Percentiles rank a stretch among this genome's conserved stretches.
Conservation (phyloP, 768 basidiomycete species). For the Termitomyces sp. region DNA sequence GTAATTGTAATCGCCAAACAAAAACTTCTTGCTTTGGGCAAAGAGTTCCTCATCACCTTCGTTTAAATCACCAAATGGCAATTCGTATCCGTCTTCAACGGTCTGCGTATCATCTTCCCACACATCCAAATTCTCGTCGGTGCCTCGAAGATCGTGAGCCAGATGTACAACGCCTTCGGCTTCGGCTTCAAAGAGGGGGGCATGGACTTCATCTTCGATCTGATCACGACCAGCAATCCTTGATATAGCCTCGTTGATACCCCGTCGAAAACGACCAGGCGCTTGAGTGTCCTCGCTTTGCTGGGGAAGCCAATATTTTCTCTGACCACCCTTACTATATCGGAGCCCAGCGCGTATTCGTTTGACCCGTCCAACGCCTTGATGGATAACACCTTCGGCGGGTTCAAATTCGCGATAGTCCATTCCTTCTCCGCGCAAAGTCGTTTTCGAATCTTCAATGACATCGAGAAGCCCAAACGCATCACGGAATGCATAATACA, state of each 20-base stretch:
- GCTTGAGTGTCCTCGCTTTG: slow-evolving; percentile 38
- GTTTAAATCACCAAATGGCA: slow-evolving; percentile 69
- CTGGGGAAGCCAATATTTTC: slow-evolving; percentile 95
- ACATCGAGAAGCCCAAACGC: slow-evolving; percentile 87
- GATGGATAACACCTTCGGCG: slow-evolving; percentile 88
- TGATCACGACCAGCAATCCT: slow-evolving; percentile 39
- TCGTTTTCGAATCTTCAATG: slow-evolving; percentile 77
- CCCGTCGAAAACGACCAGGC: slow-evolving; percentile 36
- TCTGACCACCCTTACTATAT: slow-evolving; percentile 85
- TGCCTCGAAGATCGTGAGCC: slow-evolving; percentile 49
- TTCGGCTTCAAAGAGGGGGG: slow-evolving; percentile 69
- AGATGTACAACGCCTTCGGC: slow-evolving; percentile 63
- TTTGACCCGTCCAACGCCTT: slow-evolving; percentile 80
- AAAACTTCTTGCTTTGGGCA: slow-evolving; percentile 67
- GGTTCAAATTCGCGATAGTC: slow-evolving; percentile 97
- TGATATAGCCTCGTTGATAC: slow-evolving; percentile 38
- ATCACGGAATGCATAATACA: slow-evolving; percentile 84
- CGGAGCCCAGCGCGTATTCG: slow-evolving; percentile 90
- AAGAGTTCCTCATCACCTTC: slow-evolving; percentile 76
- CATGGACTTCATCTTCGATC: slow-evolving; percentile 54
- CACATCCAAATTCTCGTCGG: slow-evolving; percentile 36
- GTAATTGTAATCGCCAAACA: slow-evolving; percentile 91
- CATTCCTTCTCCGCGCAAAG: slow-evolving; percentile 85
- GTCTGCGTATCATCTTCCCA: slow-evolving; percentile 28
- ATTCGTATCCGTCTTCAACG: slow-evolving; percentile 44